Percentiles rank a stretch among this genome's conserved stretches.
phyloP scores from a whole-genome alignment of 148 eudicot species.

The Rhododendron ferrugineum region DNA sequence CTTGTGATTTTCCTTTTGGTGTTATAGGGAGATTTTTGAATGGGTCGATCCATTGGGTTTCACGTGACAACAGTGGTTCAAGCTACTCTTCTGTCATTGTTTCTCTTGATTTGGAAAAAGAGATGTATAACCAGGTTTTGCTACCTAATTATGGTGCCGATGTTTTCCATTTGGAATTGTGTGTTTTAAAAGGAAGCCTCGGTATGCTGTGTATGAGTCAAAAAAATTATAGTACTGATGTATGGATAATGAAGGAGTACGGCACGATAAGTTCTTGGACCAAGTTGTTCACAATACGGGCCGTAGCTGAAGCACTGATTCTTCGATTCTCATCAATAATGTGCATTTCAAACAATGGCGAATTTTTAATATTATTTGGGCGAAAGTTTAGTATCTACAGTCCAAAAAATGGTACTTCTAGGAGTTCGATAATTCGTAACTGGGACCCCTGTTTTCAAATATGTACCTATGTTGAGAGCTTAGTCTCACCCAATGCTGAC shows the following conservation, averaged over 20 bases:
- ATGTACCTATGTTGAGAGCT: conserved; percentile 20
- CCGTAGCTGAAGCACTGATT: conserved; percentile 6
- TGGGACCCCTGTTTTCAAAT: conserved; percentile 11
- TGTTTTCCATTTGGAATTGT: conserved; percentile 12
- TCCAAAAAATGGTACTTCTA: conserved; percentile 7
- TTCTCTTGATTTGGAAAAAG: background rate
- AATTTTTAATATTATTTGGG: conserved; percentile 17
- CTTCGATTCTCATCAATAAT: conserved; percentile 6
- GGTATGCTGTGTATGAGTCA: conserved; percentile 16
- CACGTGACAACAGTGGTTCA: background rate
- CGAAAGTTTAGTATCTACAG: background rate
- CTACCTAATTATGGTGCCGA: background rate
- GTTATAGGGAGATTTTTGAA: conserved; percentile 21
- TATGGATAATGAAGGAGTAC: conserved; percentile 44
- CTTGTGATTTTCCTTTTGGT: background rate
- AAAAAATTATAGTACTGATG: conserved; percentile 6
- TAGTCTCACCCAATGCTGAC: conserved; percentile 16
- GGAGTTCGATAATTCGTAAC: conserved; percentile 6
- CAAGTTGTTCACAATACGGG: conserved; percentile 24
- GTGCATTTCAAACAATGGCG: conserved; percentile 16
- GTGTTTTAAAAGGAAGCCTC: conserved; percentile 20
- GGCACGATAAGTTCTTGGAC: conserved; percentile 39
- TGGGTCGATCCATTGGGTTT: conserved; percentile 51
- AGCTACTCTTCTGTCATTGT: background rate
- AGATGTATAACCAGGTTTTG: background rate